Conservation (phyloP, 306 rosid species). For the Prunus mume region DNA sequence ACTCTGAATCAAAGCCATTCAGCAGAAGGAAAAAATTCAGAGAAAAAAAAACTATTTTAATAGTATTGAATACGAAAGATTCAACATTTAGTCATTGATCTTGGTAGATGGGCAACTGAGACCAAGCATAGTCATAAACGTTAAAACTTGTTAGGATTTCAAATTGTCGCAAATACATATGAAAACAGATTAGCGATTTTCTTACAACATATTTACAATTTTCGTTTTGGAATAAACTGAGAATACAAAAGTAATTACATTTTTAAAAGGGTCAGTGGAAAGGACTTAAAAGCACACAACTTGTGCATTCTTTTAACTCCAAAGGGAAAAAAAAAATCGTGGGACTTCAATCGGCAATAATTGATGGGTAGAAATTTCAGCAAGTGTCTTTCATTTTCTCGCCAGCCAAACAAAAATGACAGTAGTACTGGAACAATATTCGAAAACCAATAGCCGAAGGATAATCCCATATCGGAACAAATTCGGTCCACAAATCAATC, state of each 20-base stretch:
- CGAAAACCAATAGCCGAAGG: not conserved
- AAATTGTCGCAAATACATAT: not conserved
- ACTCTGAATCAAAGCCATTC: not conserved
- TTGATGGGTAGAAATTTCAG: not conserved
- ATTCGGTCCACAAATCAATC: not conserved
- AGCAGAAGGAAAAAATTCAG: not conserved
- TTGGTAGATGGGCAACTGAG: not conserved
- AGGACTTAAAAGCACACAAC: constrained; percentile 6
- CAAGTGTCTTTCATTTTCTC: constrained; percentile 31
- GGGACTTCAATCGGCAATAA: not conserved
- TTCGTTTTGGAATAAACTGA: not conserved
- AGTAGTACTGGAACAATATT: constrained; percentile 16
- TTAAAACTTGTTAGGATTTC: not conserved
- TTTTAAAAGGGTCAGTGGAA: not conserved
- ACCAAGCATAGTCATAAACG: not conserved
- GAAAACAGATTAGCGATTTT: not conserved
- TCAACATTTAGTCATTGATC: not conserved
- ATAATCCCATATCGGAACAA: constrained; percentile 1
- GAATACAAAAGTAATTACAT: not conserved
- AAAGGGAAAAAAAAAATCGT: not conserved
- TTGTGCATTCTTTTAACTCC: not conserved
- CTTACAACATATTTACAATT: not conserved
- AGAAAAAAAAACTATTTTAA: not conserved
- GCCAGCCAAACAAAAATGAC: constrained; percentile 54
- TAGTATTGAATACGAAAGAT: not conserved